These are phyloP conservation scores for Fonsecaea monophora DNA, from an alignment of 2,329 filamentous ascomycete genomes.

Conservation along the genomic window DNA sequence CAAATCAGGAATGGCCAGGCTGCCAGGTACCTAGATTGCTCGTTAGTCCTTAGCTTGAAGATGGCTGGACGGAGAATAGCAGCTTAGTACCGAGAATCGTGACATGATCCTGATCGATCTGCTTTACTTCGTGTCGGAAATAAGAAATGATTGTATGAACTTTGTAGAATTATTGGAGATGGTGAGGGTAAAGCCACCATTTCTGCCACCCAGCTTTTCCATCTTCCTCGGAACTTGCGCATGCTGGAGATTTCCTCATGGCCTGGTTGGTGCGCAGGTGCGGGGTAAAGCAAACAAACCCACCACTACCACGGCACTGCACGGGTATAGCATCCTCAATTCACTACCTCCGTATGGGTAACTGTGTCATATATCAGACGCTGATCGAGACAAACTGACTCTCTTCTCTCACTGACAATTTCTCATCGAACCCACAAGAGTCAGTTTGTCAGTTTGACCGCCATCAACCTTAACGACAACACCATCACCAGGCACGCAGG, in stretches of 20 bases:
- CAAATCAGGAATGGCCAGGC: not conserved
- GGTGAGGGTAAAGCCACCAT: not conserved
- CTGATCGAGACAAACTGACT: not conserved
- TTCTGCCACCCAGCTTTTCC: not conserved
- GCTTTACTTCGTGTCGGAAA: too few species aligned
- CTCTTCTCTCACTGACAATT: not conserved
- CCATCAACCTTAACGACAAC: not conserved
- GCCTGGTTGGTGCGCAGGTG: not conserved
- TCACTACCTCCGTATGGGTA: too few species aligned
- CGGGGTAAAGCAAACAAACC: conserved; percentile 1
- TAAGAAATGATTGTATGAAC: too few species aligned
- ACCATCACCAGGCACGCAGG: not conserved
- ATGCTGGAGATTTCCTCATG: not conserved
- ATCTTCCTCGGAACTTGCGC: not conserved
- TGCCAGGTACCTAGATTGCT: not conserved
- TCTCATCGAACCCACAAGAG: not conserved
- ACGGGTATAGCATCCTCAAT: too few species aligned
- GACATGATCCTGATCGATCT: too few species aligned
- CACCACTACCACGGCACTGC: too few species aligned
- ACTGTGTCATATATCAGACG: too few species aligned
- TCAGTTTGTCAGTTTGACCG: not conserved
- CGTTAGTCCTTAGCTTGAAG: not conserved
- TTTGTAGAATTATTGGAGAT: not conserved
- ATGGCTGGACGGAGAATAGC: not conserved
- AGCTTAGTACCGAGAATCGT: too few species aligned